A percentile compares a stretch with the other conserved stretches of the same genome.
These are phyloP conservation scores for Lachnellula arida DNA, from an alignment of 2,329 filamentous ascomycete genomes.

Conservation along the genomic window DNA sequence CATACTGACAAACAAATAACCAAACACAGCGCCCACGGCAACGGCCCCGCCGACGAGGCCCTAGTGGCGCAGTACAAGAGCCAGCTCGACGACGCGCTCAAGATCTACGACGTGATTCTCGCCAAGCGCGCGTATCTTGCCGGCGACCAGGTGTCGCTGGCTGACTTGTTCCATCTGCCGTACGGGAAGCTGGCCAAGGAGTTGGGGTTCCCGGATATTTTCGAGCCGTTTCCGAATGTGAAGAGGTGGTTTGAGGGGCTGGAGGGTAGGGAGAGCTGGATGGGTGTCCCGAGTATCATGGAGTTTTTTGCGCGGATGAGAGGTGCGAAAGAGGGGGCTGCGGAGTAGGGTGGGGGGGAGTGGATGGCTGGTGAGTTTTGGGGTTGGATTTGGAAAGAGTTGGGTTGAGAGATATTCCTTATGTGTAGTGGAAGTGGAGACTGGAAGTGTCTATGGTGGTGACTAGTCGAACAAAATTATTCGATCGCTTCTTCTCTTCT, in stretches of 20 bases:
- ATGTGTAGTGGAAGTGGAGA: too few relatives aligned
- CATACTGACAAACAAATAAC: not conserved
- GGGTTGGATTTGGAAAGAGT: too few relatives aligned
- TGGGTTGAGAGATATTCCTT: too few relatives aligned
- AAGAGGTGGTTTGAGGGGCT: constrained; percentile 20
- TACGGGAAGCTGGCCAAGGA: constrained; percentile 17
- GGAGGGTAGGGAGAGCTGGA: constrained; percentile 21
- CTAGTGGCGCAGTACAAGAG: constrained; percentile 7
- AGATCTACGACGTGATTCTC: constrained; percentile 26
- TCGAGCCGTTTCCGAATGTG: constrained; percentile 19
- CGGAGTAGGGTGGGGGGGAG: not conserved
- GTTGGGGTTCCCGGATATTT: constrained; percentile 14
- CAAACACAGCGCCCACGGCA: constrained; percentile 7
- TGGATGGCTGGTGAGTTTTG: not conserved
- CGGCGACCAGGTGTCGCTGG: constrained; percentile 26
- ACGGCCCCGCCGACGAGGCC: constrained; percentile 13
- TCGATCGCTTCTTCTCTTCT: too few relatives aligned
- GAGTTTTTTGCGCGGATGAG: not conserved
- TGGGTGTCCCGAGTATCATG: constrained; percentile 1
- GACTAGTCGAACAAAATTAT: too few relatives aligned
- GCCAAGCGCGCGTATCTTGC: constrained; percentile 25
- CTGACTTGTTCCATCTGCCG: constrained; percentile 27
- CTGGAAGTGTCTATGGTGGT: too few relatives aligned
- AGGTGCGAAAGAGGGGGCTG: not conserved
- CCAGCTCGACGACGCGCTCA: constrained; percentile 18